These are phyloP conservation scores for Puccinia triticina DNA, from an alignment of 1,284 basidiomycete genomes.

Conservation along the genomic window DNA sequence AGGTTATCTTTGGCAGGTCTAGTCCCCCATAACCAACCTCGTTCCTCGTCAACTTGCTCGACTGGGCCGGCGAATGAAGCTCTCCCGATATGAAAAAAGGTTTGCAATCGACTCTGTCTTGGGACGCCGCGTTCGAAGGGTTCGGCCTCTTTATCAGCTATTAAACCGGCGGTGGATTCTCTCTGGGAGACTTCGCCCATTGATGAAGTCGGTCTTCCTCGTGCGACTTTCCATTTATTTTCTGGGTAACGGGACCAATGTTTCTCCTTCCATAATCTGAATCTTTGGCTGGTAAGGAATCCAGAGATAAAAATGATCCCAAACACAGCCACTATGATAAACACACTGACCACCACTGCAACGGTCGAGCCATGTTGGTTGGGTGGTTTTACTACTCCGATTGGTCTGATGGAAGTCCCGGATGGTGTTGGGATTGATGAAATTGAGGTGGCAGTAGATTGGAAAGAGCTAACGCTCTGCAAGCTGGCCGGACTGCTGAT, in stretches of 20 bases:
- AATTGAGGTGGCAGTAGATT: conserved; percentile 25
- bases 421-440: background rate
- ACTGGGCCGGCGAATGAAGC: background rate
- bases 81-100: conserved; percentile 10
- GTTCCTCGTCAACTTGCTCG: conserved; percentile 43
- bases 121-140: conserved; percentile 18
- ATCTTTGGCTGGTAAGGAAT: conserved; percentile 23
- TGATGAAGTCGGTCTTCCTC: background rate
- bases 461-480: background rate
- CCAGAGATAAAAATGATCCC: conserved; percentile 2
- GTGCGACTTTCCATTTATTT: background rate
- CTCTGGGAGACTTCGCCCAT: background rate
- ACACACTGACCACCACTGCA: background rate
- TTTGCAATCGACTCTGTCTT: conserved; percentile 11
- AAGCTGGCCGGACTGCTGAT: background rate
- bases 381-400: background rate
- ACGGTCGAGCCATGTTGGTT: background rate
- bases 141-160: background rate
- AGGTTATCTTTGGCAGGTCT: conserved; percentile 11
- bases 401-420: background rate
- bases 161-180: conserved; percentile 13
- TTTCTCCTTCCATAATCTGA: conserved; percentile 21
- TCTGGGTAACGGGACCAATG: background rate
- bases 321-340: conserved; percentile 3
- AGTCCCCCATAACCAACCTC: conserved; percentile 41